Conservation (phyloP, 2,329 filamentous ascomycete genomes). For the Amauroascus verrucosus region DNA sequence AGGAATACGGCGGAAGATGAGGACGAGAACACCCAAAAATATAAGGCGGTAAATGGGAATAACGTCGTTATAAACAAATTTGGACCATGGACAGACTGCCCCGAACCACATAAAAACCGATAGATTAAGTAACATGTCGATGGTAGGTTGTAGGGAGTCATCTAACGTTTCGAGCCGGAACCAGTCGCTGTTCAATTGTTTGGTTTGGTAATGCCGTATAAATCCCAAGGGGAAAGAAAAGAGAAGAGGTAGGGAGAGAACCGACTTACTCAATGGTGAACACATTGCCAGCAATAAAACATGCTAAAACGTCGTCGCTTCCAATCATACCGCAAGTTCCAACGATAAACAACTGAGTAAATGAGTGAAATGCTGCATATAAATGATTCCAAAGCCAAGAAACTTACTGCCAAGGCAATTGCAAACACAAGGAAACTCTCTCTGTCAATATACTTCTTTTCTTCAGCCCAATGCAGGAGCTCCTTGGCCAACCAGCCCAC, state of each 20-base stretch:
- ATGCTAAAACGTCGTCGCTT: conserved; percentile 80
- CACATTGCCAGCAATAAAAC: conserved; percentile 81
- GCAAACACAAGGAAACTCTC: conserved; percentile 84
- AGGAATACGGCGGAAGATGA: conserved; percentile 67
- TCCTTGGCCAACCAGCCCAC: conserved; percentile 77
- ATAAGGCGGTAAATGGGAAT: conserved; percentile 66
- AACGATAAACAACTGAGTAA: conserved; percentile 59
- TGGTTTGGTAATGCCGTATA: not conserved
- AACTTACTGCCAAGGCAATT: conserved; percentile 61
- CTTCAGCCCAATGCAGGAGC: conserved; percentile 72
- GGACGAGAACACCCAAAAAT: conserved; percentile 60
- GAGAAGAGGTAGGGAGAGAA: not conserved
- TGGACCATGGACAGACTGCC: conserved; percentile 69
- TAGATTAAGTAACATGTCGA: conserved; percentile 89
- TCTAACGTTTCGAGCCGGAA: conserved; percentile 81
- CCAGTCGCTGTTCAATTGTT: conserved; percentile 54
- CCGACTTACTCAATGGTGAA: conserved; percentile 68
- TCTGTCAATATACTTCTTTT: conserved; percentile 68
- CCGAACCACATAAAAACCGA: conserved; percentile 86
- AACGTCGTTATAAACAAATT: conserved; percentile 56
- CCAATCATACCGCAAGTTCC: conserved; percentile 81
- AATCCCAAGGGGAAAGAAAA: not conserved
- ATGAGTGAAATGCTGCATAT: not conserved
- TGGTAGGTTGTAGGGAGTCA: conserved; percentile 84
- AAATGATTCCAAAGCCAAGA: not conserved